Evolutionary conservation across 106 monocot species (phyloP).

Genomic region (Apostasia ramifera): DNA sequence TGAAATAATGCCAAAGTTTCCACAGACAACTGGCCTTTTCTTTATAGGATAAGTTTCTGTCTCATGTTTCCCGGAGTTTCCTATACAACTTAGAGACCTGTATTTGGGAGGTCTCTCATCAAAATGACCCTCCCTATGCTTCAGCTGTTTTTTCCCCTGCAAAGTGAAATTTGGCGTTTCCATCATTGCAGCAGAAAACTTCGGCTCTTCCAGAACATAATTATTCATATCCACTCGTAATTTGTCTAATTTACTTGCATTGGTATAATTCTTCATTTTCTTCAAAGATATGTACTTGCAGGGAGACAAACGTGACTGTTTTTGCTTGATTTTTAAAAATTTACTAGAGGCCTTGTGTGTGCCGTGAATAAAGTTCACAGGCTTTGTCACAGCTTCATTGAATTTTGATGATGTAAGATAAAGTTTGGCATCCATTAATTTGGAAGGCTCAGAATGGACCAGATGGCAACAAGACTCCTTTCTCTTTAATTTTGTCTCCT

Average conservation of each 20-base stretch:
- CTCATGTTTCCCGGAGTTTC: conserved; percentile 16
- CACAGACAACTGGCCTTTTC: conserved; percentile 62
- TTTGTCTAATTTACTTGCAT: conserved; percentile 8
- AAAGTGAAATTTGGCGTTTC: conserved; percentile 10
- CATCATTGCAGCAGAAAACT: conserved; percentile 15
- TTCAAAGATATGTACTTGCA: conserved; percentile 17
- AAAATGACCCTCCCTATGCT: conserved; percentile 16
- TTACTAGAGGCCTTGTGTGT: conserved; percentile 4
- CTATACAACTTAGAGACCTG: conserved; percentile 38
- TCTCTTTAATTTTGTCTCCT: conserved; percentile 10
- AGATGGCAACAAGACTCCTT: conserved; percentile 14
- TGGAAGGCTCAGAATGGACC: conserved; percentile 14
- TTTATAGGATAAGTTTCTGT: conserved; percentile 14
- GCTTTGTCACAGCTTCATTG: conserved; percentile 9
- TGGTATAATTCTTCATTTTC: conserved; percentile 10
- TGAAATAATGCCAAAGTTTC: conserved; percentile 63
- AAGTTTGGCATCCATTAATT: conserved; percentile 9
- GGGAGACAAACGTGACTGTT: conserved; percentile 18
- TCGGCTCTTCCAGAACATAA: conserved; percentile 3
- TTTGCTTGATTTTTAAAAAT: conserved; percentile 34
- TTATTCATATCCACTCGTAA: conserved; percentile 1
- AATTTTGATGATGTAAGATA: conserved; percentile 10
- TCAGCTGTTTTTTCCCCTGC: conserved; percentile 1
- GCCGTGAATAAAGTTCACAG: conserved; percentile 7
- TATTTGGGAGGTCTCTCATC: conserved; percentile 43